Evolutionary conservation across 768 basidiomycete genomes (phyloP).

Genomic region (Leccinum uliginosum): DNA sequence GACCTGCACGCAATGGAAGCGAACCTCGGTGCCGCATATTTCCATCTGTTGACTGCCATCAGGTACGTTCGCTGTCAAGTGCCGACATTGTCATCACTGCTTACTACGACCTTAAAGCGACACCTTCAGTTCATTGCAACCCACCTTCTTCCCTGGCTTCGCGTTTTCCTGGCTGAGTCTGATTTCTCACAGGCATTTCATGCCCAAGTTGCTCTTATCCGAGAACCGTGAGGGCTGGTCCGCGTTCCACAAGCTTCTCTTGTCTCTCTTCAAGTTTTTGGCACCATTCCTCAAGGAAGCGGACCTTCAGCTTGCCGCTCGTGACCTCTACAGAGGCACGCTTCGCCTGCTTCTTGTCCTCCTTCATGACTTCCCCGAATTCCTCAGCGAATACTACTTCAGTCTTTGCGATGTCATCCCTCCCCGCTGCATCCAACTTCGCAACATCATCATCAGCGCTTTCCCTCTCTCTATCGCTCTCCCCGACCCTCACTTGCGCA

Average conservation of each 20-base stretch:
- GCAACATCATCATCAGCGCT: slow-evolving; percentile 94
- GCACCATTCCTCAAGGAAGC: slow-evolving; percentile 84
- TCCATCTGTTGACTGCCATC: slow-evolving; percentile 81
- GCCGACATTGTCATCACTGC: neutral
- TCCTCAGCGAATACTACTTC: slow-evolving; percentile 95
- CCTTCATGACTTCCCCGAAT: slow-evolving; percentile 98
- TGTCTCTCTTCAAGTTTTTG: slow-evolving; percentile 94
- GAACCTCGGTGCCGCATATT: slow-evolving; percentile 84
- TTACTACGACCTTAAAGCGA: slow-evolving; percentile 50
- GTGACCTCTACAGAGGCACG: slow-evolving; percentile 87
- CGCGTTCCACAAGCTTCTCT: slow-evolving; percentile 89
- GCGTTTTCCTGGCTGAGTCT: slow-evolving; percentile 98
- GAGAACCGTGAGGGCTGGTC: slow-evolving; percentile 96
- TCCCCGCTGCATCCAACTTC: slow-evolving; percentile 87
- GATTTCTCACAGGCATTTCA: slow-evolving; percentile 93
- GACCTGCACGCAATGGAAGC: slow-evolving; percentile 86
- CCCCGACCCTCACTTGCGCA: slow-evolving; percentile 83
- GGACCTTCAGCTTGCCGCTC: slow-evolving; percentile 73
- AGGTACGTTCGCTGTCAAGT: slow-evolving; percentile 46
- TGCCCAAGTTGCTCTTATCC: slow-evolving; percentile 88
- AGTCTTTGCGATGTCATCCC: slow-evolving; percentile 93
- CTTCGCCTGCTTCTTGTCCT: slow-evolving; percentile 90
- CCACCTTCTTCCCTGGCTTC: slow-evolving; percentile 95
- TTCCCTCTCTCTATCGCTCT: slow-evolving; percentile 80
- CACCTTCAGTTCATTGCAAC: slow-evolving; percentile 93